Evolutionary conservation across 2,329 filamentous ascomycete species (phyloP), one percentile per base, ranked within the genome.

Genomic region (Botrytis squamosa): DNA sequence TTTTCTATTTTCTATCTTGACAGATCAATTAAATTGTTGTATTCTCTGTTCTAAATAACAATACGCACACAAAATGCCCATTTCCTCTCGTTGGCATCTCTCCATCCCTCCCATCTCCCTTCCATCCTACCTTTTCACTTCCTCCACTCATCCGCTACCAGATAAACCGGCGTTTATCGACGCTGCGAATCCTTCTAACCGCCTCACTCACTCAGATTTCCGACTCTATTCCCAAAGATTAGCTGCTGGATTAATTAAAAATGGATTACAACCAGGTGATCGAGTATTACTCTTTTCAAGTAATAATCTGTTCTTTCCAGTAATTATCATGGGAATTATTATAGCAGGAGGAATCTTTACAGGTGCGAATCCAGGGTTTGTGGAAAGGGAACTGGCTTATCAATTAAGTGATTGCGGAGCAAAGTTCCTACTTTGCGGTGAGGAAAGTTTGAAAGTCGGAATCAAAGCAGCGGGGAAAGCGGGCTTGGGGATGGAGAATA

Each of bases 361-460:
- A 70, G 87, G 86, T 33, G 85, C 84, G 7, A 89, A 88, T 77
- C 86, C 87, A 22, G 82, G 85, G 8, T 94, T 90, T 77, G 90
- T 93, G 0, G 84, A 88, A 0, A 85, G 92, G 33, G 93, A 96
- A 82, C 82, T 97, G 64, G 91, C 90, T 10, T 91, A 93, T 81
- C 93, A 96, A 81, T 84, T 96, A 52, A 85, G 88, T 67, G 92
- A 95, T 81, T 91, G 90, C 73, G 90, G 87, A 0, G 90, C 93
- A 0, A 86, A 82, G 10, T 91, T 92, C 78, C 82, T 96, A 73
- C 83, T 96, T 71, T 87, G 88, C n/a, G 87, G 90, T 0, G 87
- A 89, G 52, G 84, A 80, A 0, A 88, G 86, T 74, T 82, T 94
- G 36, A 85, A 89, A 18, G 89, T 88, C 1, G 92, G 90, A 0